These are phyloP conservation scores for Pelargonium nanum DNA, from an alignment of 345 rosid species.

Conservation along the genomic window DNA sequence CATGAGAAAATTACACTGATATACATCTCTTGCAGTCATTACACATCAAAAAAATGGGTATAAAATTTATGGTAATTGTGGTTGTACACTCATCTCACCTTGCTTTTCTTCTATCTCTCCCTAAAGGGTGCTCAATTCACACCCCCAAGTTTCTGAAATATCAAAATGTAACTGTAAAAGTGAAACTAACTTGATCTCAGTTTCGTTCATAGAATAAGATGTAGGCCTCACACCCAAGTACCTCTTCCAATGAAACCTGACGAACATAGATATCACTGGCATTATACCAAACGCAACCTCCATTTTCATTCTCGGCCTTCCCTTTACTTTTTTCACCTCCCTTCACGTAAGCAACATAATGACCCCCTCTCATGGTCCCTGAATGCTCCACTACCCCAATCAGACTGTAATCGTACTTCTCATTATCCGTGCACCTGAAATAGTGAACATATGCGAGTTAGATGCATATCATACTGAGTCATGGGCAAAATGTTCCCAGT, in stretches of 20 bases:
- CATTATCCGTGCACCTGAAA: slow-evolving; percentile 32
- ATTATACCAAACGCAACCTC: slow-evolving; percentile 52
- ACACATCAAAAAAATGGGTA: slow-evolving; percentile 14
- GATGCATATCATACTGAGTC: not conserved
- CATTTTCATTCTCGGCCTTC: slow-evolving; percentile 19
- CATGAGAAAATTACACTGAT: too few relatives aligned
- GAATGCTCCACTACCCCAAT: slow-evolving; percentile 81
- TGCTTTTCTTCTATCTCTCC: slow-evolving; percentile 5
- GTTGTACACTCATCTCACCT: slow-evolving; percentile 22
- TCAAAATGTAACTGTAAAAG: slow-evolving; percentile 6
- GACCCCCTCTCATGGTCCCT: slow-evolving; percentile 94
- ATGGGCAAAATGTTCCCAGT: too few relatives aligned
- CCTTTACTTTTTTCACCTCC: slow-evolving; percentile 32
- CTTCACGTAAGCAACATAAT: slow-evolving; percentile 77
- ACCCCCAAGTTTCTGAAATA: slow-evolving; percentile 10
- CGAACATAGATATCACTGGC: slow-evolving; percentile 61
- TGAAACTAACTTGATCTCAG: slow-evolving; percentile 15
- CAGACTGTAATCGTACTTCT: slow-evolving; percentile 39
- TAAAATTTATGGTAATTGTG: slow-evolving; percentile 10
- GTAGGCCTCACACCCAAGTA: slow-evolving; percentile 77
- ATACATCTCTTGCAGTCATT: slow-evolving; percentile 12
- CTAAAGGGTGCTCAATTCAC: slow-evolving; percentile 14
- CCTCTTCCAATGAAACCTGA: slow-evolving; percentile 63
- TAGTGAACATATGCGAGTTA: not conserved
- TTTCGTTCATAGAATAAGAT: slow-evolving; percentile 70